Base-by-base conservation (phyloP, 1,139 yeast genomes). In the Debaryomyces coudertii region DNA sequence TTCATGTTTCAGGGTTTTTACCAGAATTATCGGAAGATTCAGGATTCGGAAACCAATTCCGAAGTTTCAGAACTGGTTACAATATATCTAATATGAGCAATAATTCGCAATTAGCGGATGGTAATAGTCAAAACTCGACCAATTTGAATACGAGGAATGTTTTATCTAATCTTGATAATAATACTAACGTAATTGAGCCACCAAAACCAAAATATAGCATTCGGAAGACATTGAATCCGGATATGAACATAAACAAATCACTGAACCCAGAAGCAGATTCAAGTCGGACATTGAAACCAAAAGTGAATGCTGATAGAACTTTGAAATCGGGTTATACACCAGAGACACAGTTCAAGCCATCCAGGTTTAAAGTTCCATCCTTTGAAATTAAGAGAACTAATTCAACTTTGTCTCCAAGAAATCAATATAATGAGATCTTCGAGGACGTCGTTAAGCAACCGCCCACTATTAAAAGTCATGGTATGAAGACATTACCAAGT, bases 21-120 rank as follows among this genome's bases (percentile, higher is more conserved):
- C 80, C 80, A 2, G 79, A 76, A 49, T 50, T 76, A 36, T 73
- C 80, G 0, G 71, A 71, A 40, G 79, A 73, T 51, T 75, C 80
- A n/a, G 80, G 77, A 1, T 71, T 76, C 52, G 77, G 66, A 34
- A 62, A 61, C 44, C 73, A 70, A 44, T 71, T 76, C 55, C 63
- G 60, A 23, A 60, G 66, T 44, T 53, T 66, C 38, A 57, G 55
- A 28, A 56, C 53, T 15, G 60, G 56, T 25, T 42, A 42, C 7
- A 57, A 55, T 29, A 52, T 59, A n/a, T 44, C 53, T 40, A 39
- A 53, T 7, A 44, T 54, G 34, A 56, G 57, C 40, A 54, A 58
- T 37, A 54, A 63, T 4, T 61, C 53, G 39, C 55, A 51, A 29
- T 47, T 55, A 8, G 28, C 7, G 18, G 25, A 38, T n/a, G 63